Base-by-base conservation (phyloP, 805 yeast genomes). In the Saccharomycopsis olivae region DNA sequence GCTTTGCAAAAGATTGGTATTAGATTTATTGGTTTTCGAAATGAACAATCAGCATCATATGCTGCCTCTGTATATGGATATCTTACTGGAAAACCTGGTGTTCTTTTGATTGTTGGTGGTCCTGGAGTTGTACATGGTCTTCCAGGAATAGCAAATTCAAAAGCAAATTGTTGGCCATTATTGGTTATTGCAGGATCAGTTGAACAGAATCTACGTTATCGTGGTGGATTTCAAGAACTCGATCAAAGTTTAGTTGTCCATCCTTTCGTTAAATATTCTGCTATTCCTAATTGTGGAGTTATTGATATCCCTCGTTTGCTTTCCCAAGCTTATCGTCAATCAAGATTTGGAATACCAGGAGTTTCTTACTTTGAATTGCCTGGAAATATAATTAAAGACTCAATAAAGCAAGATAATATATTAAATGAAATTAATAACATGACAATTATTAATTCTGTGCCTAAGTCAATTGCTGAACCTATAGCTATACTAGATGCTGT, bases 41-140 rank as follows among this genome's bases (percentile, higher is more conserved):
- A 79, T 54, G 87, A 79, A 52, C 87, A 79, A 50, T 65, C 80
- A 13, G 87, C 88, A 0, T 72, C 84, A 0, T 78, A 79, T 49
- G 88, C 88, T 2, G 87, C 88, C 2, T 72, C 83, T 1, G 68
- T 71, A 0, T 77, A 79, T 53, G 86, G 86, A 0, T 79, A 73
- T 47, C 52, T 79, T 32, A 76, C 81, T 3, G 72, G 73, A 1
- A 59, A 55, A 43, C 87, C 87, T 0, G 86, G 82, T 15, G 81
- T 79, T 0, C 54, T 76, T 14, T 60, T 79, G 2, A 81, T 77
- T 0, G 87, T 80, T 3, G 87, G 88, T 24, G 87, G 87, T 0
- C 86, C 87, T 0, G 87, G 87, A 3, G 60, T 79, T 3, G 64
- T 79, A 6, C 85, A 79, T 47, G 78, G 83, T 0, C 50, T 75